Evolutionary conservation across 805 yeast genomes (phyloP).

Genomic region (Candida glaebosa): DNA sequence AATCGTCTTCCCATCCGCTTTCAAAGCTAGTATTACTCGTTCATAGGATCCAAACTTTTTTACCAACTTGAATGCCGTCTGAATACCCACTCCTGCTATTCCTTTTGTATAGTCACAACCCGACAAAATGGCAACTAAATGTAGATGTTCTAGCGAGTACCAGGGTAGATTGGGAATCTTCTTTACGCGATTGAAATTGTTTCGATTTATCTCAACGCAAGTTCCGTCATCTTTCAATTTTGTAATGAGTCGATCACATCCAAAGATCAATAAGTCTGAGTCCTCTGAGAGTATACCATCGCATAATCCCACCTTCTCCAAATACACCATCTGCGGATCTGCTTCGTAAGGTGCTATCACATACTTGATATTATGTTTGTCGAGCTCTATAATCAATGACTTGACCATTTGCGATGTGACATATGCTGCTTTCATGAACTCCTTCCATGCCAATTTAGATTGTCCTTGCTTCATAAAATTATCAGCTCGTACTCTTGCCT

Average conservation of each 20-base stretch:
- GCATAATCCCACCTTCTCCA: conserved; percentile 70
- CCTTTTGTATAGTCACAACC: conserved; percentile 98
- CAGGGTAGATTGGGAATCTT: conserved; percentile 47
- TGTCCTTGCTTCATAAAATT: conserved; percentile 52
- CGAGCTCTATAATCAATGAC: conserved; percentile 70
- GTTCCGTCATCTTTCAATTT: conserved; percentile 74
- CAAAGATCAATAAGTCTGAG: conserved; percentile 87
- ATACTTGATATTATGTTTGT: conserved; percentile 52
- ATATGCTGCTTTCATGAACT: conserved; percentile 75
- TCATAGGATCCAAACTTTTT: conserved; percentile 49
- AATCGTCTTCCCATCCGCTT: conserved; percentile 58
- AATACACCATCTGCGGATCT: conserved; percentile 91
- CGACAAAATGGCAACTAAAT: conserved; percentile 80
- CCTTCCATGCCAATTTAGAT: conserved; percentile 57
- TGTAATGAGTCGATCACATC: conserved; percentile 72
- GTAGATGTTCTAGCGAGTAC: conserved; percentile 54
- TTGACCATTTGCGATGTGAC: conserved; percentile 92
- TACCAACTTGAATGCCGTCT: conserved; percentile 66
- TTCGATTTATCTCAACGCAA: conserved; percentile 65
- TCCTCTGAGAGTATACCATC: conserved; percentile 92
- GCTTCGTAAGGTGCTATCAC: conserved; percentile 99
- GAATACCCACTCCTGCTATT: conserved; percentile 73
- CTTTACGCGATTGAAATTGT: conserved; percentile 48
- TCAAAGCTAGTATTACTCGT: conserved; percentile 51
- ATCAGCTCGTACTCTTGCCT: conserved; percentile 56